Evolutionary conservation across 2,329 filamentous ascomycete genomes (phyloP), one percentile per base, ranked within the genome.

Genomic region (Aspergillus fumigatus): DNA sequence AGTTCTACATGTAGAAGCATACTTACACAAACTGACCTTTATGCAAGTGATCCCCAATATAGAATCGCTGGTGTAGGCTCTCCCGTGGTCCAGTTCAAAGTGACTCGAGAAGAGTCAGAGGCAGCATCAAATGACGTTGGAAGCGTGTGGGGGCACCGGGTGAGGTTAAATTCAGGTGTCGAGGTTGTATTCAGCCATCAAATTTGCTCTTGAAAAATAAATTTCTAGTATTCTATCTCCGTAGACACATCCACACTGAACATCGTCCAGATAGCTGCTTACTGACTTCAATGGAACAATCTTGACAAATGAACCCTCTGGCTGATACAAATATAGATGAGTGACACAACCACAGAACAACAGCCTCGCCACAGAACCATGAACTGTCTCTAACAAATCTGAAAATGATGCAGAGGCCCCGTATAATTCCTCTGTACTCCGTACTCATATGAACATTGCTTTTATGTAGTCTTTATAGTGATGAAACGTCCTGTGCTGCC

Each of bases 131-230:
- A 26, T 47, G 43, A 47, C 19, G 43, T 25, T 47, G 43, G 43
- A 17, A 47, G 11, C 21, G 55, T 61, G 17, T 64, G 54, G 25
- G 64, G 60, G 58, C 64, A 63, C 8, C 53, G 54, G 17, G 40
- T 57, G 19, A 64, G 60, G 19, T 50, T 41, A 19, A 66, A 66
- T 7, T 53, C 45, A 1, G 59, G 54, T 27, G 58, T 21, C 4
- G 40, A 9, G 2, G 21, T 25, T 23, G 11, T 11, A 14, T 23
- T 47, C 8, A 4, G 19, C 9, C 21, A 23, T 14, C 4, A 47
- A 11, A 6, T 5, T 11, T 23, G 8, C 21, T 47, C 40, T 21
- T 17, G 14, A 38, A 17, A 17, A 14, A 7, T 35, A 17, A 7
- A 6, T 38, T 7, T 17, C 14, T 38, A 2, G 3, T 38, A 35